Base-by-base conservation (phyloP, 1,139 yeast genomes). In the Hyphopichia pseudoburtonii region DNA sequence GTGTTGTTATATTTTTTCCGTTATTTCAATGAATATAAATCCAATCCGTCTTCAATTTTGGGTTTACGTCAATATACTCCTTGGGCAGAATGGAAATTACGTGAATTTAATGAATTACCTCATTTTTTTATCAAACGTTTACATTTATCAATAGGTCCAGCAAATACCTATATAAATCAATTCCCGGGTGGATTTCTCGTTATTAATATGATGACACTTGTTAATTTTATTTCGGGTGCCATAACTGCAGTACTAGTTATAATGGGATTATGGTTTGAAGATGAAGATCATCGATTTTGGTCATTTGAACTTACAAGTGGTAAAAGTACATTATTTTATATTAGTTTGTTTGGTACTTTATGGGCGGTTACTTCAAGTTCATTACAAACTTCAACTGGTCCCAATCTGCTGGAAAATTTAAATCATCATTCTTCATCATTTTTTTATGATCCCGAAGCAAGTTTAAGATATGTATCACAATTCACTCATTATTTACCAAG, bases 41-140 rank as follows among this genome's bases (percentile, higher is more conserved):
- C 86, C 28, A 86, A 92, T 42, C 98, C 98, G 0, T 80, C 92
- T 2, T 72, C 90, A 10, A 71, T 92, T 38, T 82, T 95, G 8
- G 82, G 90, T 2, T 56, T 70, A 33, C 70, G 98, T 34, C 95
- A 88, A 51, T 92, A 88, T 54, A 88, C 97, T 0, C 97, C 97
- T 0, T 77, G 79, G 59, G 97, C 97, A 0, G 92, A 87, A 54
- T 92, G 98, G 97, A 87, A 84, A 56, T 76, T 94, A 54, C 71
- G 98, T 39, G 98, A 92, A 55, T 88, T 86, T 56, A 92, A 92
- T 56, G 99, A 92, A 57, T 70, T 92, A 15, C 88, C 88, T 29
- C 98, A 92, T 60, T 72, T 92, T 29, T 92, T 92, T 58, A 80
- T 80, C 41, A 80, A 82, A 48, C 69, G 99, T 35, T 64, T 94